phyloP scores from a whole-genome alignment of 2,329 filamentous ascomycete species.

The Diaporthe amygdali region DNA sequence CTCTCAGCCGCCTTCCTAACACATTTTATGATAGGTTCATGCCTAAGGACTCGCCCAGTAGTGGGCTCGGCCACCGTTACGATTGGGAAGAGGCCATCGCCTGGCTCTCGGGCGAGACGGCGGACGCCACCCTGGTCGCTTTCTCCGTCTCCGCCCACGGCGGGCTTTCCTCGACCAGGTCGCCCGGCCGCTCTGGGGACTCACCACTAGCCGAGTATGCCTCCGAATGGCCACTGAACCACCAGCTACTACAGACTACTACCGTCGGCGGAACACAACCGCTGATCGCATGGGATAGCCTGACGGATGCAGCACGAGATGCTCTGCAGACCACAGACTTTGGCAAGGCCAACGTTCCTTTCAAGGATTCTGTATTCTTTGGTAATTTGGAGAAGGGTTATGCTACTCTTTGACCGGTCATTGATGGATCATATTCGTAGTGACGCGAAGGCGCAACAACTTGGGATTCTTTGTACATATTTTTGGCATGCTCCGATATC shows the following conservation, averaged over 20 bases:
- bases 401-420: background rate
- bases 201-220: conserved; percentile 39
- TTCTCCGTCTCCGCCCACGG: conserved; percentile 45
- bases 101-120: conserved; percentile 33
- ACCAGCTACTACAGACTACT: conserved; percentile 42
- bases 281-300: conserved; percentile 49
- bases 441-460: background rate
- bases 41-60: conserved; percentile 48
- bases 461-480: background rate
- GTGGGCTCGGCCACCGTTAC: conserved; percentile 42
- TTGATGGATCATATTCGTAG: no score
- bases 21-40: conserved; percentile 38
- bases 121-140: conserved; percentile 38
- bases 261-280: conserved; percentile 43
- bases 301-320: conserved; percentile 38
- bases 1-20: background rate
- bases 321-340: conserved; percentile 45
- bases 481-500: background rate
- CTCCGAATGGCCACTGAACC: conserved; percentile 37
- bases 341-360: conserved; percentile 31
- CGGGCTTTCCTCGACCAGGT: conserved; percentile 22
- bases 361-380: conserved; percentile 18
- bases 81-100: conserved; percentile 46
- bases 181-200: conserved; percentile 27
- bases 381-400: conserved; percentile 16